These are phyloP conservation scores for Calocera cornea DNA, from an alignment of 768 basidiomycete species.

Conservation along the genomic window DNA sequence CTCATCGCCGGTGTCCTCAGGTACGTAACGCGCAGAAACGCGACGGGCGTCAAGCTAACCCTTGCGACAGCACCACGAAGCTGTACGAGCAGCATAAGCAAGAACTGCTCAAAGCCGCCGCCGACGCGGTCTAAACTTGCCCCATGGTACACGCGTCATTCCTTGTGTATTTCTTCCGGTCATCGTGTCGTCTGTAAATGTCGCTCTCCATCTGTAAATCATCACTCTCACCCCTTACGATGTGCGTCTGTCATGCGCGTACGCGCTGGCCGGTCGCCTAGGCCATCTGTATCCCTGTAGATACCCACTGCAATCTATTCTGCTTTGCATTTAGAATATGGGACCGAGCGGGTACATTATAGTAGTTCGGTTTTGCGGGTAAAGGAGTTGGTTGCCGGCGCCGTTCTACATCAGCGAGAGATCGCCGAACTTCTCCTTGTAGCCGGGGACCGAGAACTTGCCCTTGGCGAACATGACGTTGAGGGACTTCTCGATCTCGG, in stretches of 20 bases:
- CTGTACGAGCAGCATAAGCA: constrained; percentile 40
- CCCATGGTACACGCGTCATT: too few relatives aligned
- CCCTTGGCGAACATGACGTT: constrained; percentile 95
- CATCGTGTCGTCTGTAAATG: not conserved
- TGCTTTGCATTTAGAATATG: not conserved
- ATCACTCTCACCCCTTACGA: not conserved
- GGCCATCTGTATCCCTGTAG: not conserved
- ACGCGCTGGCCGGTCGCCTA: not conserved
- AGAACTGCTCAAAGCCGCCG: constrained; percentile 6
- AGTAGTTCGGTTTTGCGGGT: not conserved
- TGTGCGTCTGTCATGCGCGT: not conserved
- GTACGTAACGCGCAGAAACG: constrained; percentile 29
- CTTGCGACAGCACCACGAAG: constrained; percentile 46
- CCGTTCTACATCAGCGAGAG: constrained; percentile 65
- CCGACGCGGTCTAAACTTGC: not conserved
- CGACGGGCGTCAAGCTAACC: not conserved
- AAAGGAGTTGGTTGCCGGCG: not conserved
- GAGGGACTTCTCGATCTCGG: constrained; percentile 77
- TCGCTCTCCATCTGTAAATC: not conserved
- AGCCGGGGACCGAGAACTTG: constrained; percentile 94
- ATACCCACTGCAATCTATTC: constrained; percentile 5
- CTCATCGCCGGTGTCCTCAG: constrained; percentile 59
- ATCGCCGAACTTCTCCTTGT: constrained; percentile 95
- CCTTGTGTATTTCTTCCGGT: not conserved
- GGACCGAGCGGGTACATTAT: not conserved